These are phyloP conservation scores for Mentha longifolia DNA, from an alignment of 257 asterid genomes.

Conservation along the genomic window DNA sequence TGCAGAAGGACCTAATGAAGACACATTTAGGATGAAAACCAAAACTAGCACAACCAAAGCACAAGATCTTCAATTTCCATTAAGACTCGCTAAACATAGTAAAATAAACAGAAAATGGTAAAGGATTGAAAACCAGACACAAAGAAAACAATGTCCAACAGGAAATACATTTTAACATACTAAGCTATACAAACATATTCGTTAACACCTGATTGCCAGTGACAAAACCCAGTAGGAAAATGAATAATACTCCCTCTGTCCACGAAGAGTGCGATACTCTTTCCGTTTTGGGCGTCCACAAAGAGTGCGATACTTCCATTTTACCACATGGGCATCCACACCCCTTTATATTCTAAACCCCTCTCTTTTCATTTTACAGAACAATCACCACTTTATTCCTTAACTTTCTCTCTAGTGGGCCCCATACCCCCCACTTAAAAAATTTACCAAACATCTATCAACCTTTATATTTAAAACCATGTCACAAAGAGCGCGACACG, in stretches of 20 bases:
- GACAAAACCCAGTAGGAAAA: neutral
- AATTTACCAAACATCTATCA: too few relatives aligned
- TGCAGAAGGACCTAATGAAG: neutral
- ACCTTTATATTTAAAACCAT: too few relatives aligned
- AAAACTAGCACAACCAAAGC: slow-evolving; percentile 2
- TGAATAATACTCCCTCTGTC: neutral
- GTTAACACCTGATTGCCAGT: neutral
- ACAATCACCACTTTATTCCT: too few relatives aligned
- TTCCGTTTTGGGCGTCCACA: too few relatives aligned
- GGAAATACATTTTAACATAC: neutral
- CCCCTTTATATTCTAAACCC: too few relatives aligned
- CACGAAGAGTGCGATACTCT: too few relatives aligned
- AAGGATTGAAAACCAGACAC: neutral
- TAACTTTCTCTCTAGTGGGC: too few relatives aligned
- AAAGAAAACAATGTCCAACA: neutral
- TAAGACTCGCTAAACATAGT: slow-evolving; percentile 1
- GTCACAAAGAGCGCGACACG: too few relatives aligned
- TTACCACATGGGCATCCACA: too few relatives aligned
- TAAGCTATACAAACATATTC: neutral
- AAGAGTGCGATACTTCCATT: too few relatives aligned
- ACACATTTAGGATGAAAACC: slow-evolving; percentile 22
- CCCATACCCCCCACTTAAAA: too few relatives aligned
- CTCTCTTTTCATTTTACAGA: too few relatives aligned
- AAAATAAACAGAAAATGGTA: neutral
- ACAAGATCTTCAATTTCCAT: slow-evolving; percentile 15